Evolutionary conservation across 2,329 filamentous ascomycete genomes (phyloP).

Genomic region (Penicillium sp.): DNA sequence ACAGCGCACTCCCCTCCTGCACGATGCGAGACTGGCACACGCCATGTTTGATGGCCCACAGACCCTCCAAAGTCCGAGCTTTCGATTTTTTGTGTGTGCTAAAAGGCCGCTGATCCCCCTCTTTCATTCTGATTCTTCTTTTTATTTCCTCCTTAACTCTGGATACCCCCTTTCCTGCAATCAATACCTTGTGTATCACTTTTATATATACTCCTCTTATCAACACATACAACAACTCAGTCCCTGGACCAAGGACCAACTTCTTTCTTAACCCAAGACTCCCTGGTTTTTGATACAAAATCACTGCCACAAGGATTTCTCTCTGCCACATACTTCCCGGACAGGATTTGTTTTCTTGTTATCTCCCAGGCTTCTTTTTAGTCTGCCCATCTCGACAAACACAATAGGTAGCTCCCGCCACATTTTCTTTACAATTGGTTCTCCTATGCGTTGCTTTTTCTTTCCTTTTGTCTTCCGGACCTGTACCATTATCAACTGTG

Average conservation of each 20-base stretch:
- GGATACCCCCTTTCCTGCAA: constrained; percentile 14
- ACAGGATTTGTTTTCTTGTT: constrained; percentile 37
- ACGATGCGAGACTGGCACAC: constrained; percentile 22
- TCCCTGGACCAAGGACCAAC: constrained; percentile 17
- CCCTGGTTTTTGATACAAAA: constrained; percentile 25
- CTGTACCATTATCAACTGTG: constrained; percentile 21
- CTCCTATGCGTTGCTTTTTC: constrained; percentile 22
- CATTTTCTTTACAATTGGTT: constrained; percentile 29
- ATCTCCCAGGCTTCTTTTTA: constrained; percentile 25
- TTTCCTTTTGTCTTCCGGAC: constrained; percentile 15
- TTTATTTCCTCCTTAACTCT: constrained; percentile 17
- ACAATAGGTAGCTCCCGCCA: constrained; percentile 45
- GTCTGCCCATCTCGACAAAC: constrained; percentile 28
- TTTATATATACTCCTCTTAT: background rate
- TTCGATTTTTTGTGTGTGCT: constrained; percentile 14
- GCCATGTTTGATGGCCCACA: constrained; percentile 20
- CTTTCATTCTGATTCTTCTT: constrained; percentile 6
- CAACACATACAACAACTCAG: background rate
- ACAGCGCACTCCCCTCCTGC: constrained; percentile 17
- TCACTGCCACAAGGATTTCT: constrained; percentile 28
- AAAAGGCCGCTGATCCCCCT: constrained; percentile 25
- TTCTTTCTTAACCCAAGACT: constrained; percentile 4
- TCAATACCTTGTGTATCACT: background rate
- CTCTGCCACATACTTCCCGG: constrained; percentile 27
- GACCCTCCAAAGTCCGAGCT: constrained; percentile 12